phyloP scores from a whole-genome alignment of 768 basidiomycete genomes.

The Hypholoma fasciculare region DNA sequence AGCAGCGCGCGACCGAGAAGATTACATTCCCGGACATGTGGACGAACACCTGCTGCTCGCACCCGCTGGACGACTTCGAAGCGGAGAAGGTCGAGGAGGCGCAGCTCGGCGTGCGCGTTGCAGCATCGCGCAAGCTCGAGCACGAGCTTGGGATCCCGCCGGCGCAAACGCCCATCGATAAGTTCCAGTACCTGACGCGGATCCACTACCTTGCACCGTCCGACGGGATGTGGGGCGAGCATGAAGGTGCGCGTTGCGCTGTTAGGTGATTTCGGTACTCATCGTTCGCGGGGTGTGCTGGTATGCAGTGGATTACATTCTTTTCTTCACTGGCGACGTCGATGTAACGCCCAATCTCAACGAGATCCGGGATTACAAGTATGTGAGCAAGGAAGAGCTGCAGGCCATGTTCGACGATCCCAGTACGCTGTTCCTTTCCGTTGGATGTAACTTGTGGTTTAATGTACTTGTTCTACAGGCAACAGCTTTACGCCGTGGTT shows the following conservation, averaged over 20 bases:
- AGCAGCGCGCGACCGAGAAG: constrained; percentile 96
- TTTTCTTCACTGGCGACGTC: constrained; percentile 91
- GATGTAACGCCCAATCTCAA: constrained; percentile 79
- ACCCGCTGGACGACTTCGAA: constrained; percentile 91
- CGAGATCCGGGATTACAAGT: constrained; percentile 89
- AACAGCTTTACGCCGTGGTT: constrained; percentile 99
- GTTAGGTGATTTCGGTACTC: neutral
- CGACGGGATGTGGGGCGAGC: constrained; percentile 94
- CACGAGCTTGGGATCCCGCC: constrained; percentile 94
- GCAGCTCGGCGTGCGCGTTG: constrained; percentile 82
- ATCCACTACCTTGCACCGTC: constrained; percentile 98
- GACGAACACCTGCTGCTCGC: constrained; percentile 99
- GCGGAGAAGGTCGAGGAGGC: constrained; percentile 74
- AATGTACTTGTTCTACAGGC: constrained; percentile 37
- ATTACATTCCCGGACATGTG: constrained; percentile 99
- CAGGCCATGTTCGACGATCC: constrained; percentile 86
- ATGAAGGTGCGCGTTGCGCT: constrained; percentile 66
- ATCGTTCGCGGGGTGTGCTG: neutral
- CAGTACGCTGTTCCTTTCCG: constrained; percentile 42
- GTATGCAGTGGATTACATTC: constrained; percentile 88
- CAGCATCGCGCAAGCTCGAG: constrained; percentile 93
- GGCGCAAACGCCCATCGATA: constrained; percentile 72
- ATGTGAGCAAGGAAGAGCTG: constrained; percentile 89
- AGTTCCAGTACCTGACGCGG: constrained; percentile 92
- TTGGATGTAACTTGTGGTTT: neutral